Base-by-base conservation (phyloP, 2,329 filamentous ascomycete genomes). In the Tolypocladium nubicola region DNA sequence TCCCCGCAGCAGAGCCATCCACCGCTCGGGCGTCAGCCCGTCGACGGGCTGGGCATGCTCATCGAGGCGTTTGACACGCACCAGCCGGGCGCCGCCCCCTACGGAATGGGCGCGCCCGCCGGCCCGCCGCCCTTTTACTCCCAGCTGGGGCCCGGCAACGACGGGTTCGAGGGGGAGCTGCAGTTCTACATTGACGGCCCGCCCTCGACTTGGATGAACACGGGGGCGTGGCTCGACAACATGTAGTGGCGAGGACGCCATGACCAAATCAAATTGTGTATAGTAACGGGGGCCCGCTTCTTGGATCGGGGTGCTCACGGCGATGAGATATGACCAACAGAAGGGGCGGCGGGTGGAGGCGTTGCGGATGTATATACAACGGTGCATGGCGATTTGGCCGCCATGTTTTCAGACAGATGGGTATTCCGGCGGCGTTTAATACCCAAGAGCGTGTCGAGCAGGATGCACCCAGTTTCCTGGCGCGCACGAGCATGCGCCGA, bases 91-190 rank as follows among this genome's bases (percentile, higher is more conserved):
- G 52, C 52, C 11, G 16, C 60, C 38, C 56, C 57, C 4, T 67
- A 66, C 53, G 41, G 45, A 11, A 38, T 57, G 19, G 49, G 38
- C 2, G 49, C 43, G 1, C 26, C 40, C 10, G 37, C 52, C 26
- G 50, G 9, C 11, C 16, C 52, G 4, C 26, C 41, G 16, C 30
- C 52, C 1, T 61, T 57, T 14, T 59, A 61, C 11, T 55, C 59
- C 16, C 59, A 57, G 40, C 64, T 73, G 5, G 67, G 65, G 2
- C 68, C 71, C n/a, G 63, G 67, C 9, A 72, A 72, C 49, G 77
- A 79, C 57, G 77, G 77, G 1, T 80, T 75, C 58, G 74, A 78
- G 60, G 68, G 65, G 10, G 77, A 79, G 63, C 62, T 80, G 55
- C 74, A 75, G 59, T 71, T 70, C 52, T 75, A 75, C 56, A 70